Base-by-base conservation (phyloP, 495 filamentous ascomycete genomes). In the Paragyromitra xinjiangensis region DNA sequence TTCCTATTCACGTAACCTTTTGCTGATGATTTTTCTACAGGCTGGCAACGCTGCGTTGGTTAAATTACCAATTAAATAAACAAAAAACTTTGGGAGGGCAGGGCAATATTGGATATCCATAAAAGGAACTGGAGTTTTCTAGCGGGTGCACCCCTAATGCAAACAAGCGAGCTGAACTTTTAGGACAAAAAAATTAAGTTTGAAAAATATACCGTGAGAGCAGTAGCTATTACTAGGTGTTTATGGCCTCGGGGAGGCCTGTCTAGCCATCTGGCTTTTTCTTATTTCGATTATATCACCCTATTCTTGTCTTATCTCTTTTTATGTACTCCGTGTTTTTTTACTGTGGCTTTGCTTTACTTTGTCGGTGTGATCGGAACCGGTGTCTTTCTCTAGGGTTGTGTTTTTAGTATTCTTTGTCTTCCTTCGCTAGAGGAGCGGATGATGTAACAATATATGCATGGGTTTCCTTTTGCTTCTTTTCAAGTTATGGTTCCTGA, bases 21-120 rank as follows among this genome's bases (percentile, higher is more conserved):
- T 44, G 40, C 51, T 66, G 22, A 77, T 39, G 16, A 6, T n/a
- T 2, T 8, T 16, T 39, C 40, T 40, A 22, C 24, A 77, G 74
- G 59, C 40, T 77, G 74, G 74, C 59, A 56, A 50, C 70, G 62
- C 22, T 77, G 74, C 74, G 50, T 73, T 40, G 68, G 59, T 14
- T 77, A 77, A 22, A 48, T 24, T 12, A 40, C 34, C n/a, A 29
- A 56, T 42, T 5, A 26, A 26, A 72, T 64, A 64, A 58, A 70
- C 50, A 64, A 62, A 63, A 64, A 63, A 51, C 29, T 24, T 45
- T 24, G 26, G 44, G 34, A 39, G 45, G 59, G 16, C 29, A 40
- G 58, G 44, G 56, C 16, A 66, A 22, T 29, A 58, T 65, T 26
- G 66, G 59, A 73, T 56, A 76, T 59, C 42, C 29, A 37, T 39